Percentiles rank a stretch among this genome's conserved stretches.
Conservation (phyloP, 139 green algal species). For the Coelastrella sp. region DNA sequence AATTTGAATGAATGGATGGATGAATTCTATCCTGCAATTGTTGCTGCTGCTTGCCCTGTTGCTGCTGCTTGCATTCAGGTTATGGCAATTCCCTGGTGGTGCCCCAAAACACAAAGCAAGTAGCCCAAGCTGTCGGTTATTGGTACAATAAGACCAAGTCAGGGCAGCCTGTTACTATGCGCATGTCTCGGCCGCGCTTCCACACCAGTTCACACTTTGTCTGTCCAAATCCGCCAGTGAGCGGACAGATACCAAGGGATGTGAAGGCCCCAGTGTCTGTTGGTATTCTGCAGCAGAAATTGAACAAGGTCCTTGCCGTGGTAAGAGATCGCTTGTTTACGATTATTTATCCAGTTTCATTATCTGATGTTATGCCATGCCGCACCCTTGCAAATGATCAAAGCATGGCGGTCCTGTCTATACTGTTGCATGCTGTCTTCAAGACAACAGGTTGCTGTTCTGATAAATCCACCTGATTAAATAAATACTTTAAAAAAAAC, state of each 20-base stretch:
- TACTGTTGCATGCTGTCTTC: not conserved
- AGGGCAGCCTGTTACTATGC: slow-evolving; percentile 2
- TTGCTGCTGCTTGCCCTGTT: not conserved
- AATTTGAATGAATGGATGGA: too few relatives aligned
- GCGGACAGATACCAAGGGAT: not conserved
- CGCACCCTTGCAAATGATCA: not conserved
- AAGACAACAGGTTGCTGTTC: not conserved
- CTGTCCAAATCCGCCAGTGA: not conserved
- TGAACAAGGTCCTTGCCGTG: slow-evolving; percentile 31
- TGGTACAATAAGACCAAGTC: not conserved
- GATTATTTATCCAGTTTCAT: not conserved
- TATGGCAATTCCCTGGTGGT: not conserved
- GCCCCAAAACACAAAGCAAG: not conserved
- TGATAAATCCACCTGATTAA: too few relatives aligned
- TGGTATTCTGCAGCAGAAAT: slow-evolving; percentile 5
- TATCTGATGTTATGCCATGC: not conserved
- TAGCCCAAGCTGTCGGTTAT: not conserved
- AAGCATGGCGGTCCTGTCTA: not conserved
- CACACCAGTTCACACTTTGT: not conserved
- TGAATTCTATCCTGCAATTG: not conserved
- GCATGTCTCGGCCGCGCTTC: not conserved
- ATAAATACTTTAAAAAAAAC: not conserved
- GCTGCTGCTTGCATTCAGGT: not conserved
- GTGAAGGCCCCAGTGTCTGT: not conserved
- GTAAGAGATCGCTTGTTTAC: not conserved